Base-by-base conservation (phyloP, 345 rosid species). In the Murraya paniculata region DNA sequence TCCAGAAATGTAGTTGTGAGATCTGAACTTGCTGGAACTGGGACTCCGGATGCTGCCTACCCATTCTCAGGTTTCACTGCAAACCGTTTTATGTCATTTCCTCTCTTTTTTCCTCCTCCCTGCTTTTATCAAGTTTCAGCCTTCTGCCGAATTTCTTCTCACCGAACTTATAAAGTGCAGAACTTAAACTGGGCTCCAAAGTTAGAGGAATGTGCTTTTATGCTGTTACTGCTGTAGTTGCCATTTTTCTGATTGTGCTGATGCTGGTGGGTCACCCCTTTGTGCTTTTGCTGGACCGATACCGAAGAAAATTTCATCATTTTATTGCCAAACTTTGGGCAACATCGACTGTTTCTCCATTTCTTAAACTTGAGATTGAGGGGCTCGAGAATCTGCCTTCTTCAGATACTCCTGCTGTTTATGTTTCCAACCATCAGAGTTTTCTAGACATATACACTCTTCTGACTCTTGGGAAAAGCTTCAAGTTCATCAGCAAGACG, bases 391-490 rank as follows among this genome's bases (percentile, higher is more conserved):
- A 92, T 87, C 87, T 96, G 59, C 98, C 97, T 60, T 83, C 88
- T 18, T 76, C 89, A 28, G 92, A 90, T 82, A 75, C 91, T 82
- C 89, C 97, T 71, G 94, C 98, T 55, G 95, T 96, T 4, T 96
- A 91, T 79, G 93, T 92, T 41, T 91, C 99, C 56, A 96, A 96
- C 84, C 99, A 96, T 83, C 98, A 92, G 81, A 96, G 99, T 71
- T 92, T 96, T 84, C 79, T 96, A 28, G 99, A 96, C 85, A 92
- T 92, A 78, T 94, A 89, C 79, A 85, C 94, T 4, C 98, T 96
- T 78, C 89, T 96, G 22, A 92, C 94, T 33, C 87, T 94, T 38
- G 98, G 95, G 27, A 87, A 89, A 84, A 84, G 88, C 90, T 94
- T 83, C 78, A 96, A 92, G 91, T 96, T 96, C 84, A 91, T 94